Percentiles rank a stretch among this genome's conserved stretches.
These are phyloP conservation scores for Xanthoconium separans DNA, from an alignment of 1,284 basidiomycete genomes.

Conservation along the genomic window DNA sequence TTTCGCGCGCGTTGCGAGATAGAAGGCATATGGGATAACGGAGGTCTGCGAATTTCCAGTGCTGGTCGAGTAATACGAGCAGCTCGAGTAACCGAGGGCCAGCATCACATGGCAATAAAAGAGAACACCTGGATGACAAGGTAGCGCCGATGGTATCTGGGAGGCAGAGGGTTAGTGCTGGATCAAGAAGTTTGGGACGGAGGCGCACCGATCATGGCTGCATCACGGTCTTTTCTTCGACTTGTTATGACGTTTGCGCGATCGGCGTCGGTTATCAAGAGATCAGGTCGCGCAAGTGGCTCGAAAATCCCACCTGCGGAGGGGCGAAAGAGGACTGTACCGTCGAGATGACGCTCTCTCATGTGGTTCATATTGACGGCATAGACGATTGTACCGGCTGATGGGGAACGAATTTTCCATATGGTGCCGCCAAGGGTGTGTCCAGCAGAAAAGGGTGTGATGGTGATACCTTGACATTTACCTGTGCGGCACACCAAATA, in stretches of 20 bases:
- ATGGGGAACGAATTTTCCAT: conserved; percentile 98
- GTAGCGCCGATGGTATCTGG: conserved; percentile 75
- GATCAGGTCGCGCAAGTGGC: conserved; percentile 83
- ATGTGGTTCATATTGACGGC: conserved; percentile 98
- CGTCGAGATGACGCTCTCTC: conserved; percentile 93
- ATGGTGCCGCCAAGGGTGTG: conserved; percentile 97
- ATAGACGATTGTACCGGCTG: conserved; percentile 93
- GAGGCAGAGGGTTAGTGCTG: conserved; percentile 8
- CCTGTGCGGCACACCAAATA: conserved; percentile 43
- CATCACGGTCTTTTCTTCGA: conserved; percentile 89
- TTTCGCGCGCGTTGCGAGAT: conserved; percentile 88
- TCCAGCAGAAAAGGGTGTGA: conserved; percentile 95
- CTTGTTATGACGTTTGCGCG: conserved; percentile 80
- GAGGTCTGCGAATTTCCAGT: conserved; percentile 89
- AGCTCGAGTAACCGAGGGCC: conserved; percentile 93
- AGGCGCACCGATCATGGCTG: conserved; percentile 76
- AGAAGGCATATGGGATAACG: conserved; percentile 90
- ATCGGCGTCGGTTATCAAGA: conserved; percentile 93
- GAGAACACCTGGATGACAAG: conserved; percentile 70
- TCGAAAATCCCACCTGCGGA: conserved; percentile 81
- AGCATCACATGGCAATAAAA: conserved; percentile 91
- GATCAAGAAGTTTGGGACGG: not conserved
- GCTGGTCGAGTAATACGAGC: conserved; percentile 93
- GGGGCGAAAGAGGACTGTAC: conserved; percentile 80
- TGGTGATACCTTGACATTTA: conserved; percentile 87